These are phyloP conservation scores for Alternaria brassicae DNA, from an alignment of 2,329 filamentous ascomycete species.

Conservation along the genomic window DNA sequence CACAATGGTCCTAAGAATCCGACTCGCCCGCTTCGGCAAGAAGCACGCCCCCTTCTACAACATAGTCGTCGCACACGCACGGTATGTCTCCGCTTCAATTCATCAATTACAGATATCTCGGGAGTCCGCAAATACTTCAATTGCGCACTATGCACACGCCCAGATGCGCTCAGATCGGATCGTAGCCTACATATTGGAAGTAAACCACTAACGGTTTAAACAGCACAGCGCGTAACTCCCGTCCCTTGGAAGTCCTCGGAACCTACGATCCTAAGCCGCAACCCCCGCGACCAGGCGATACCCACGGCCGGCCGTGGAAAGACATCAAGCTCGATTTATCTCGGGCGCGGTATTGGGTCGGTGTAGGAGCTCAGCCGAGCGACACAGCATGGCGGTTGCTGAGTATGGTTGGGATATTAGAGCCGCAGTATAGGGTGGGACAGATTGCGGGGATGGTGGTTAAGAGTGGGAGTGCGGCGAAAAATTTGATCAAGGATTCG, in stretches of 20 bases:
- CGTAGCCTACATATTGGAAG: neutral
- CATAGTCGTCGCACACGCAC: slow-evolving; percentile 91
- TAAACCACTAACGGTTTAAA: neutral
- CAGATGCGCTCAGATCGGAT: neutral
- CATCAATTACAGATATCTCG: neutral
- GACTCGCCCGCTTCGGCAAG: slow-evolving; percentile 91
- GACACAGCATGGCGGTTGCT: slow-evolving; percentile 88
- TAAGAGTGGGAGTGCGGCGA: slow-evolving; percentile 13
- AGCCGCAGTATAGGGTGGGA: slow-evolving; percentile 46
- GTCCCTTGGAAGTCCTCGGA: slow-evolving; percentile 88
- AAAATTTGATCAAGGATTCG: slow-evolving; percentile 5
- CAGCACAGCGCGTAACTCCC: slow-evolving; percentile 84
- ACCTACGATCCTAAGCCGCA: slow-evolving; percentile 69
- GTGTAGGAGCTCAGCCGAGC: slow-evolving; percentile 93
- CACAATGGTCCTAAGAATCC: slow-evolving; percentile 88
- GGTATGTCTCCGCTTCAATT: slow-evolving; percentile 61
- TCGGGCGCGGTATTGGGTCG: slow-evolving; percentile 92
- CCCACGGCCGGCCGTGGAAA: slow-evolving; percentile 74
- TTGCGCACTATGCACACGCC: neutral
- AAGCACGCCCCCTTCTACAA: slow-evolving; percentile 93
- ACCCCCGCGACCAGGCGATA: slow-evolving; percentile 58
- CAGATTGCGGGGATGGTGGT: slow-evolving; percentile 45
- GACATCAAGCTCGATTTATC: slow-evolving; percentile 85
- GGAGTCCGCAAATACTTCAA: slow-evolving; percentile 5
- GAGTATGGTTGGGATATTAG: slow-evolving; percentile 66